Evolutionary conservation across 2,329 filamentous ascomycete species (phyloP).

Genomic region (Aspergillus hiratsukae): DNA sequence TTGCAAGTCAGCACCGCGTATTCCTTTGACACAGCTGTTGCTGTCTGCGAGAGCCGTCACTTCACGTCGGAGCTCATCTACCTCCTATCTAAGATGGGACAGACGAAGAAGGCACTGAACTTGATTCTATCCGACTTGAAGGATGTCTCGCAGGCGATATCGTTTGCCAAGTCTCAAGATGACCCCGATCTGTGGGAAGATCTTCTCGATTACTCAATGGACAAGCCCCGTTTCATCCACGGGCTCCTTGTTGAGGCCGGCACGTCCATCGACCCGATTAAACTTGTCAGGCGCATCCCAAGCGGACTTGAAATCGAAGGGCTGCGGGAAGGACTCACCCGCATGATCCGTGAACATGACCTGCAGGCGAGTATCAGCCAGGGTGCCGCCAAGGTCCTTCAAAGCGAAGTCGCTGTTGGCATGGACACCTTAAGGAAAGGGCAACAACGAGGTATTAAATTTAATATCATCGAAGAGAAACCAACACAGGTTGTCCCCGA

Average conservation of each 20-base stretch:
- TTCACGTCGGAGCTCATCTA: conserved; percentile 94
- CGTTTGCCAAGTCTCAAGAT: conserved; percentile 89
- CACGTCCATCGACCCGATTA: conserved; percentile 87
- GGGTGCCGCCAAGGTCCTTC: conserved; percentile 79
- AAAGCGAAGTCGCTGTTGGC: conserved; percentile 78
- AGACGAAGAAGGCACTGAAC: conserved; percentile 85
- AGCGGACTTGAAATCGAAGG: conserved; percentile 91
- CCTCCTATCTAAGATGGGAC: conserved; percentile 88
- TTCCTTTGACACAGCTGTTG: conserved; percentile 67
- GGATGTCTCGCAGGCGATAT: conserved; percentile 87
- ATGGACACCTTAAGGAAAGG: conserved; percentile 77
- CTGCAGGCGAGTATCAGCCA: conserved; percentile 89
- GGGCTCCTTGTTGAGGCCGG: conserved; percentile 90
- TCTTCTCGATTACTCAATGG: conserved; percentile 91
- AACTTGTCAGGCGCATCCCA: conserved; percentile 82
- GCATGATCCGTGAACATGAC: conserved; percentile 93
- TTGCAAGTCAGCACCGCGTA: conserved; percentile 81
- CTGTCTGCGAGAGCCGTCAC: conserved; percentile 72
- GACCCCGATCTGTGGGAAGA: conserved; percentile 94
- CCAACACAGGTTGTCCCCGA: conserved; percentile 1
- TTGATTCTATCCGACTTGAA: conserved; percentile 91
- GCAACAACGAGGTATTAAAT: conserved; percentile 81
- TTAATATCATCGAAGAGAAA: conserved; percentile 58
- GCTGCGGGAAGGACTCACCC: conserved; percentile 77
- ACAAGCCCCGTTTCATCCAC: conserved; percentile 91